phyloP scores from a whole-genome alignment of 768 basidiomycete species.

The Chalciporus sphaerocephalus region DNA sequence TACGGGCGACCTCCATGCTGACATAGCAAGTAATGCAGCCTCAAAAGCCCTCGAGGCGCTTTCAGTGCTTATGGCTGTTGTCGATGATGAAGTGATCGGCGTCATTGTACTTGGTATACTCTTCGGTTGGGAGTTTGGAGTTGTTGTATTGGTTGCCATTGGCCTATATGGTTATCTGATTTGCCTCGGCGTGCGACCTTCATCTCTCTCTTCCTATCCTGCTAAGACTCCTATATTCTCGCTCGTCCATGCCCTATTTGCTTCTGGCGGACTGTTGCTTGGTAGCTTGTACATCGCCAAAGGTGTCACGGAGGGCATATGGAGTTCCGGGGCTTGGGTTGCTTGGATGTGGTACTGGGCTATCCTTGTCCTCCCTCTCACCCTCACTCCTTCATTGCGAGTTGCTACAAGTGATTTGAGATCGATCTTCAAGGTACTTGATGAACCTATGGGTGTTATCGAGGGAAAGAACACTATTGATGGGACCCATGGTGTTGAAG shows the following conservation, averaged over 20 bases:
- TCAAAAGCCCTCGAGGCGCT: slow-evolving; percentile 15
- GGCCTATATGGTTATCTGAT: slow-evolving; percentile 46
- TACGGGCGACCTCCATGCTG: slow-evolving; percentile 48
- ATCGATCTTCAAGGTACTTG: slow-evolving; percentile 72
- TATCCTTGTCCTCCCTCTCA: slow-evolving; percentile 33
- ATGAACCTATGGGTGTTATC: slow-evolving; percentile 78
- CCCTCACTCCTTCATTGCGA: slow-evolving; percentile 47
- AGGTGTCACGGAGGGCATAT: slow-evolving; percentile 27
- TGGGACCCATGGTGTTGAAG: slow-evolving; percentile 65
- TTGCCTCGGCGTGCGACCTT: slow-evolving; percentile 8
- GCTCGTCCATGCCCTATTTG: slow-evolving; percentile 74
- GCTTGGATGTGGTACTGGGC: slow-evolving; percentile 31
- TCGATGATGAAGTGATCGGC: slow-evolving; percentile 75
- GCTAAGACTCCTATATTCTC: not conserved
- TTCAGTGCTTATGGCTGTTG: slow-evolving; percentile 73
- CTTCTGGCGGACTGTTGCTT: slow-evolving; percentile 73
- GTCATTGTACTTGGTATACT: slow-evolving; percentile 57
- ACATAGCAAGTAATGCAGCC: slow-evolving; percentile 6
- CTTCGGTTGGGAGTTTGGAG: slow-evolving; percentile 64
- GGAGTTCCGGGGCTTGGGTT: slow-evolving; percentile 29
- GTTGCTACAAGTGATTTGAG: slow-evolving; percentile 74
- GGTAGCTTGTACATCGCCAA: slow-evolving; percentile 41
- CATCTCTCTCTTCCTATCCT: slow-evolving; percentile 8
- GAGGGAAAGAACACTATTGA: slow-evolving; percentile 77
- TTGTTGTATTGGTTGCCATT: slow-evolving; percentile 71